These are phyloP conservation scores for Celoporthe dispersa DNA, from an alignment of 2,329 filamentous ascomycete species.

Conservation along the genomic window DNA sequence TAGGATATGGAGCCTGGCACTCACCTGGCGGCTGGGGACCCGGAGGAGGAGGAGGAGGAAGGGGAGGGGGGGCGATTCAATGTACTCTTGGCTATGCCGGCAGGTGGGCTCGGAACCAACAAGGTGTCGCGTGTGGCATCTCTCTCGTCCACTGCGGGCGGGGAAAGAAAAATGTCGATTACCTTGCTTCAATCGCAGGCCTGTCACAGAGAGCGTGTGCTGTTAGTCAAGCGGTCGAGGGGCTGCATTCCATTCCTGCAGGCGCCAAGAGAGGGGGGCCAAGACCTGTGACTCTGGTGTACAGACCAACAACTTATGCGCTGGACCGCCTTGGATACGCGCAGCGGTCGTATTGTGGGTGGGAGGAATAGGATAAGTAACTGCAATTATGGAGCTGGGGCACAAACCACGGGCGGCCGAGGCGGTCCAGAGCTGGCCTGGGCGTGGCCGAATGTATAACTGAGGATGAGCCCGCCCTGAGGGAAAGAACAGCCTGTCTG, in stretches of 20 bases:
- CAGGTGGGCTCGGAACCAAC: slow-evolving; percentile 21
- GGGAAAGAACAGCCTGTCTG: background rate
- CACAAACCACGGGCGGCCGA: background rate
- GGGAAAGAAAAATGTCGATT: background rate
- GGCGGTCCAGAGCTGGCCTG: background rate
- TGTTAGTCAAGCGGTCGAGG: slow-evolving; percentile 10
- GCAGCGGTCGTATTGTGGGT: background rate
- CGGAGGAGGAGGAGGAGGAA: too few species aligned
- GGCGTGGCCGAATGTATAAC: background rate
- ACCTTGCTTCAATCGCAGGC: slow-evolving; percentile 1
- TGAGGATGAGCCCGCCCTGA: background rate
- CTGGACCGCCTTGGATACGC: slow-evolving; percentile 14
- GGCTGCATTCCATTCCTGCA: slow-evolving; percentile 14
- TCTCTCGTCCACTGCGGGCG: background rate
- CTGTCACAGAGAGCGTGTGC: background rate
- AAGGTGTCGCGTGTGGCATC: slow-evolving; percentile 7
- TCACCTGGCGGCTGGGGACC: background rate
- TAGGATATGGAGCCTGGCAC: background rate
- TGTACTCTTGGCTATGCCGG: slow-evolving; percentile 22
- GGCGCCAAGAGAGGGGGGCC: slow-evolving; percentile 24
- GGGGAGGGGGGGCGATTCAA: slow-evolving; percentile 8
- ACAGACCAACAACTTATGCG: slow-evolving; percentile 2
- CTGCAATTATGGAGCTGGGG: background rate
- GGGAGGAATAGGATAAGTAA: background rate
- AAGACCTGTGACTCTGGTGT: slow-evolving; percentile 23